phyloP scores from a whole-genome alignment of 345 rosid species.

The Rubroshorea leprosula region DNA sequence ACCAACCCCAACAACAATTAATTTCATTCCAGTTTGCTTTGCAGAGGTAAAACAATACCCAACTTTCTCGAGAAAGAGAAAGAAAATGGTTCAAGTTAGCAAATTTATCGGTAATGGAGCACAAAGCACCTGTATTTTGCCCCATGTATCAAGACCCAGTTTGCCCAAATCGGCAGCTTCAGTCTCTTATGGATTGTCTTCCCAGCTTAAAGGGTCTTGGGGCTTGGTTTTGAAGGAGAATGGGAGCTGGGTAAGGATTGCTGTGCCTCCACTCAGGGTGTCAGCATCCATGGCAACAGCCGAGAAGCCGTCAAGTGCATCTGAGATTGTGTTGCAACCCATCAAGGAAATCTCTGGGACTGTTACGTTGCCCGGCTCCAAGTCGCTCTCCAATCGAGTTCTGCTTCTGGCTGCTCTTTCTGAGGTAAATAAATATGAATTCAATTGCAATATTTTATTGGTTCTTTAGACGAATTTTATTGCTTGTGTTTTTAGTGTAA shows the following conservation, averaged over 20 bases:
- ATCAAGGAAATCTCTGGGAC: conserved; percentile 79
- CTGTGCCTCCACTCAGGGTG: conserved; percentile 28
- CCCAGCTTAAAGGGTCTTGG: conserved; percentile 22
- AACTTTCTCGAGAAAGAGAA: conserved; percentile 6
- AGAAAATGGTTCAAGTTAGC: conserved; percentile 57
- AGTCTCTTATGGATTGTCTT: conserved; percentile 35
- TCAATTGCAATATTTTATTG: neutral
- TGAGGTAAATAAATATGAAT: conserved; percentile 38
- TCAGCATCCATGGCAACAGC: conserved; percentile 55
- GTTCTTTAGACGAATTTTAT: no score
- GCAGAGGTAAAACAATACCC: neutral
- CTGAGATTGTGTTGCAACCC: conserved; percentile 79
- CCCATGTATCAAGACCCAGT: conserved; percentile 27
- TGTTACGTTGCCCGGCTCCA: conserved; percentile 83
- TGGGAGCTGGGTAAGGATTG: conserved; percentile 6
- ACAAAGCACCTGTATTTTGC: conserved; percentile 22
- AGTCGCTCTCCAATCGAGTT: conserved; percentile 86
- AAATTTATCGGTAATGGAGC: conserved; percentile 36
- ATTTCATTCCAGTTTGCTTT: neutral
- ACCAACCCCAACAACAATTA: conserved; percentile 9
- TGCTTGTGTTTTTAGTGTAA: no score
- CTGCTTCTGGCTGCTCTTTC: conserved; percentile 91
- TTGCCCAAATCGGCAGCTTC: conserved; percentile 22
- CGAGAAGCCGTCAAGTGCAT: conserved; percentile 56
- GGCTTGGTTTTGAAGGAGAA: conserved; percentile 28